Evolutionary conservation across 2,329 filamentous ascomycete species (phyloP), one percentile per base, ranked within the genome.

Genomic region (Cytospora schulzeri): DNA sequence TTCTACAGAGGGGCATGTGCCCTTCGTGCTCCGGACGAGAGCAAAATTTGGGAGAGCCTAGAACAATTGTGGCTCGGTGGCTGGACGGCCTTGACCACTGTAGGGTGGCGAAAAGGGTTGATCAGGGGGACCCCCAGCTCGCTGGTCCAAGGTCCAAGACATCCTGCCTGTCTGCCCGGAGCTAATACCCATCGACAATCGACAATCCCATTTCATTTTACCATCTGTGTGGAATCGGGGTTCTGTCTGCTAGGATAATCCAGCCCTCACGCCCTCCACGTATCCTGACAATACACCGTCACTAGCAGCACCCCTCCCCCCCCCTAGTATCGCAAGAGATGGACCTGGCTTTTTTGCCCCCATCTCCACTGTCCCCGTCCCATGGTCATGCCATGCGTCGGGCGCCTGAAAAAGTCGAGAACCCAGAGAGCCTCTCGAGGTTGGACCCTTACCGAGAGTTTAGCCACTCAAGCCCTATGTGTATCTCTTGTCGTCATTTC

Each of bases 41-140:
- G 26, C 26, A 35, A 29, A 50, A 57, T 29, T 38, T 52, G 54
- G 54, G 57, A 35, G 53, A 58, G 68, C 64, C 68, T 67, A 68
- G 68, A 69, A 67, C 64, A 66, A 69, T 24, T 69, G 68, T 69
- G 68, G 68, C 68, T 69, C 67, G 67, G 66, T 62, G 52, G 55
- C 57, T 55, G 60, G 50, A 63, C 19, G 52, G 57, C 60, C 26
- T 62, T 48, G 59, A 60, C 50, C 29, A 26, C 31, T 51, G 31
- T 6, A 54, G 31, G 57, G 66, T 67, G 66, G 66, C 66, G 61
- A 67, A 66, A 48, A 38, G 28, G 26, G 57, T 26, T 38, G 59
- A 50, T 55, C 65, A 64, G 65, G 65, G 64, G 48, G 48, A 33
- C 38, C 33, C 60, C 57, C 31, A 41, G 33, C 33, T 59, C 41